Evolutionary conservation across 2,329 filamentous ascomycete genomes (phyloP), one percentile per base, ranked within the genome.

Genomic region (Xylaria sp.): DNA sequence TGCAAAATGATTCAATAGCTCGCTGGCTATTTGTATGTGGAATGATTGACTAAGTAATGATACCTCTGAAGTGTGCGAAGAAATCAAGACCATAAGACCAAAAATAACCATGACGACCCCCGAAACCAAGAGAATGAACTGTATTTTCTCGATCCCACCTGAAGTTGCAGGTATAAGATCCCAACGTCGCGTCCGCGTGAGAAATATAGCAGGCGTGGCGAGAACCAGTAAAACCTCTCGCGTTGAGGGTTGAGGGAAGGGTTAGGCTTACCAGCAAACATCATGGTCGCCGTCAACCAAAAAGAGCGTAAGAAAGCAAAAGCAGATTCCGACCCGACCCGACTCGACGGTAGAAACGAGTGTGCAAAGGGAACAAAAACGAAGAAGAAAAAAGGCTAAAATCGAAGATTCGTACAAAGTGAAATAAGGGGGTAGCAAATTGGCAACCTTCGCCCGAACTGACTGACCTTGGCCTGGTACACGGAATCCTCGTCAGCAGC

Each of bases 41-140:
- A 61, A 60, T 50, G 59, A 59, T 50, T 51, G 50, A 58, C 58
- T 61, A n/a, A n/a, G n/a, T n/a, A 55, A 64, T 60, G 53, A 60
- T 60, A 65, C 46, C 54, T 60, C n/a, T n/a, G n/a, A n/a, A n/a
- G n/a, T n/a, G n/a, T n/a, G n/a, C n/a, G n/a, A n/a, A n/a, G n/a
- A n/a, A n/a, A n/a, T n/a, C n/a, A 46, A 52, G 56, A 20, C 16
- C 16, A 53, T 29, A 39, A 50, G 43, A 50, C 49, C 49, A 49
- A 38, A 44, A 40, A 55, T 21, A 47, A 48, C 13, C n/a, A 50
- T 24, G 29, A 29, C 38, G 43, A 18, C 38, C 21, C 45, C 20
- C 11, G 21, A 39, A 37, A 48, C 44, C 17, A 41, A 22, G 51
- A n/a, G 44, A 41, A 43, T 54, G 39, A 59, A 54, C 48, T 17